These are phyloP conservation scores for Entoloma clypeatum DNA, from an alignment of 1,284 basidiomycete species.

Conservation along the genomic window DNA sequence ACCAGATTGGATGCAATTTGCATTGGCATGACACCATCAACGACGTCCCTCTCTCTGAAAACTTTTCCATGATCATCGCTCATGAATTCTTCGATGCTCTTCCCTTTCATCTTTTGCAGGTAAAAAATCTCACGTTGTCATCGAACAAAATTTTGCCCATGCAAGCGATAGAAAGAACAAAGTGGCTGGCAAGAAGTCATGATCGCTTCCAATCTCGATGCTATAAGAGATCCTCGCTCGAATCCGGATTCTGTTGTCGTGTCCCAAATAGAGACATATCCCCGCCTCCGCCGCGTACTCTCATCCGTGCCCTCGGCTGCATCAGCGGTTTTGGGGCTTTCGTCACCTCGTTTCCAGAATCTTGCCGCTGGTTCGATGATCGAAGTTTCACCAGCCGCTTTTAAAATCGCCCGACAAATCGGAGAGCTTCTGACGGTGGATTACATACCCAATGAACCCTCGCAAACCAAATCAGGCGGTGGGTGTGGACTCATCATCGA, in stretches of 20 bases:
- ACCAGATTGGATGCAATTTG: constrained; percentile 36
- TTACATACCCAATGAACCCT: constrained; percentile 3
- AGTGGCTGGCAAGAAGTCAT: constrained; percentile 88
- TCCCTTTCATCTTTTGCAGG: constrained; percentile 89
- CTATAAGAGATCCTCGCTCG: constrained; percentile 14
- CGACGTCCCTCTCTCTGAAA: constrained; percentile 52
- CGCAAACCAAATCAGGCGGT: constrained; percentile 29
- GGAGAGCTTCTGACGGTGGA: constrained; percentile 52
- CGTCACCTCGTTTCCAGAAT: constrained; percentile 65
- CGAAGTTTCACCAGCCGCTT: constrained; percentile 76
- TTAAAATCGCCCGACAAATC: constrained; percentile 62
- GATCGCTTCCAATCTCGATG: constrained; percentile 46
- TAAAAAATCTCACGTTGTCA: constrained; percentile 29
- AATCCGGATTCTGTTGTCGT: constrained; percentile 3
- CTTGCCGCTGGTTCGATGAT: constrained; percentile 68
- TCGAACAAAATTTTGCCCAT: constrained; percentile 5
- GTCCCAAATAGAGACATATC: constrained; percentile 14
- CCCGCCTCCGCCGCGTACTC: constrained; percentile 64
- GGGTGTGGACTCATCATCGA: constrained; percentile 88
- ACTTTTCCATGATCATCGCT: constrained; percentile 86
- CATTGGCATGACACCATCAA: constrained; percentile 78
- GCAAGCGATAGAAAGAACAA: constrained; percentile 55
- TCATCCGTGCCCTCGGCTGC: constrained; percentile 61
- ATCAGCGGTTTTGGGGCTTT: constrained; percentile 63
- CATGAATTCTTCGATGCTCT: constrained; percentile 99